Percentiles rank a stretch among this genome's conserved stretches.
Evolutionary conservation across 306 rosid species (phyloP).

Genomic region (Gynostemma pentaphyllum): DNA sequence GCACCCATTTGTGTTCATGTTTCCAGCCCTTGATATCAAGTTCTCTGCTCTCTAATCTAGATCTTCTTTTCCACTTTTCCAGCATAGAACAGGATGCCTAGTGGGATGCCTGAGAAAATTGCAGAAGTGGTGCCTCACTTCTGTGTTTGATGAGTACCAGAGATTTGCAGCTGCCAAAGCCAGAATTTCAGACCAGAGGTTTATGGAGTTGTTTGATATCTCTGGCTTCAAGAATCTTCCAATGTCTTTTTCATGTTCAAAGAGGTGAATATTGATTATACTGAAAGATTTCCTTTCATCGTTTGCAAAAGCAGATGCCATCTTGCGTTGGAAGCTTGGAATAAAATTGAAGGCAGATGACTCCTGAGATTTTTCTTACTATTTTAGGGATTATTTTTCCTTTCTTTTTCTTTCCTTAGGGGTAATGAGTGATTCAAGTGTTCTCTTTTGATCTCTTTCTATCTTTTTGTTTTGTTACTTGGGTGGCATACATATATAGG

Average conservation of each 20-base stretch:
- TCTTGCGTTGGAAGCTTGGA: not conserved
- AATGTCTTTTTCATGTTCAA: constrained; percentile 47
- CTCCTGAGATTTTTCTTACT: not conserved
- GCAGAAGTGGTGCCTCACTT: constrained; percentile 90
- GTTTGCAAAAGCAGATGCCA: not conserved
- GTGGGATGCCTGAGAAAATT: constrained; percentile 95
- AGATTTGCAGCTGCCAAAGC: constrained; percentile 97
- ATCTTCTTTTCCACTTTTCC: constrained; percentile 17
- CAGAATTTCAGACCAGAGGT: constrained; percentile 90
- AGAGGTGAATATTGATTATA: constrained; percentile 30
- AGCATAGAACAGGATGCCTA: constrained; percentile 97
- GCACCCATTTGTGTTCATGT: not conserved
- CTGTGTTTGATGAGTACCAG: constrained; percentile 85
- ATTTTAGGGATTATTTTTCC: not conserved
- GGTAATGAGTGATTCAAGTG: not conserved
- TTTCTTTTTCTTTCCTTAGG: not conserved
- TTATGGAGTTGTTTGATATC: constrained; percentile 80
- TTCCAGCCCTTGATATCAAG: not conserved
- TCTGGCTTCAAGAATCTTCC: constrained; percentile 73
- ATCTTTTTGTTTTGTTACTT: not conserved
- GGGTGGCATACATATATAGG: not conserved
- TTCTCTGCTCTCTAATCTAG: not conserved
- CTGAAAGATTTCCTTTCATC: constrained; percentile 24
- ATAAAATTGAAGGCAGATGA: not conserved
- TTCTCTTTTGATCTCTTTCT: constrained; percentile 1